These are phyloP conservation scores for Podaxis pistillaris DNA, from an alignment of 768 basidiomycete genomes.

Conservation along the genomic window DNA sequence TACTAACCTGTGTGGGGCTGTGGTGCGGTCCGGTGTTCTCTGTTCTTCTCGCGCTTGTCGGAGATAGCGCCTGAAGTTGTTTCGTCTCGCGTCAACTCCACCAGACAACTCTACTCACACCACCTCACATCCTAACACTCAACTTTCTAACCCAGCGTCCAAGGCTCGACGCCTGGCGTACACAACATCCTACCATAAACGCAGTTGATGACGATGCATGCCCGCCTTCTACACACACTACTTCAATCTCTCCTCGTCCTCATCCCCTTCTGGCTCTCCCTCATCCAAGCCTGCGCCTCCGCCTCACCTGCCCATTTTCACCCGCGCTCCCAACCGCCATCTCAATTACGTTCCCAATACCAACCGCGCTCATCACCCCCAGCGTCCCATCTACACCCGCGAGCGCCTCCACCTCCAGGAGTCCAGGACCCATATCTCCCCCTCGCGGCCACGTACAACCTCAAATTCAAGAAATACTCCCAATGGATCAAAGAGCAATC, in stretches of 20 bases:
- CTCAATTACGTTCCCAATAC: background rate
- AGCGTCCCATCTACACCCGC: background rate
- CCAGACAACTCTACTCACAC: background rate
- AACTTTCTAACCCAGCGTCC: background rate
- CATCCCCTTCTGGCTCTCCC: background rate
- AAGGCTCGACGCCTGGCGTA: background rate
- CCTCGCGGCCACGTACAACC: background rate
- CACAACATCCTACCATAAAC: background rate
- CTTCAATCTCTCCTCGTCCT: background rate
- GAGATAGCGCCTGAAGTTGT: background rate
- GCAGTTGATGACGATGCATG: background rate
- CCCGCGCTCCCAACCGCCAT: background rate
- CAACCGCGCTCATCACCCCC: background rate
- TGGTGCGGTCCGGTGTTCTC: background rate
- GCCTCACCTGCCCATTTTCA: background rate
- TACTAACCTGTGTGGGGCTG: too few species aligned
- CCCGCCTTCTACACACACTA: background rate
- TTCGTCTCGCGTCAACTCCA: background rate
- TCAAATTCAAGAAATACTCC: constrained; percentile 9
- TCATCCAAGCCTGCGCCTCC: background rate
- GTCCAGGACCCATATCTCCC: background rate
- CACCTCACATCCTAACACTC: background rate
- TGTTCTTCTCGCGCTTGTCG: background rate
- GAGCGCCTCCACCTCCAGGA: background rate
- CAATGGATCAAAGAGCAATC: constrained; percentile 4